Conservation (phyloP, 169 alveolate genomes). For the Eimeria acervulina region DNA sequence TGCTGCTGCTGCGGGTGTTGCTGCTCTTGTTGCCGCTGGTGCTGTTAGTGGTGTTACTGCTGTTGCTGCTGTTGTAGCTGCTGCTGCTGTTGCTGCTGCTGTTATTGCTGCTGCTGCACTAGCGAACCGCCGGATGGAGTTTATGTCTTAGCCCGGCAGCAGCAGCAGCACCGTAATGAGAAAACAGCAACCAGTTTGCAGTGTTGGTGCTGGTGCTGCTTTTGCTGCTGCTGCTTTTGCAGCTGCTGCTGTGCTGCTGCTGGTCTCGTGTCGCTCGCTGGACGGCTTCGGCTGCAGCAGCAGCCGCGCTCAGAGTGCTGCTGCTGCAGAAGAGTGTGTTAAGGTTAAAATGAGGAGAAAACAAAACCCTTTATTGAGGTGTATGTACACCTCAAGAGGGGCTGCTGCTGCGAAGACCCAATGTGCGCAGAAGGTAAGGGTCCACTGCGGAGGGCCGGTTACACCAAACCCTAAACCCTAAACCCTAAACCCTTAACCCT, state of each 20-base stretch:
- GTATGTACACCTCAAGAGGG: not conserved
- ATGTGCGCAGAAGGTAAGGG: not conserved
- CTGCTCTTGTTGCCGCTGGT: too few species aligned
- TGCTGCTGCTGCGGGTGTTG: too few species aligned
- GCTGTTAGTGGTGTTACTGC: not conserved
- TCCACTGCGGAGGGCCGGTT: not conserved
- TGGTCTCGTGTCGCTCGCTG: constrained; percentile 50
- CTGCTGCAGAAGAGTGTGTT: not conserved
- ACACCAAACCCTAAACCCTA: not conserved
- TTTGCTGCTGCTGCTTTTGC: constrained; percentile 25
- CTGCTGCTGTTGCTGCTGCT: not conserved
- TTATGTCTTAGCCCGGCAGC: not conserved
- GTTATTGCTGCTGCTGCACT: not conserved
- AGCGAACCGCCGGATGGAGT: not conserved
- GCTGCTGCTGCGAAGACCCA: not conserved
- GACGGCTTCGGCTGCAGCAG: not conserved
- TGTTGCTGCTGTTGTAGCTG: not conserved
- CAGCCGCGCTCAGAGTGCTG: not conserved
- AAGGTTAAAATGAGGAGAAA: not conserved
- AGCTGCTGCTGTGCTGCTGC: constrained; percentile 41
- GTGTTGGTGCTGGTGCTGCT: not conserved
- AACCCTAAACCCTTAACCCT: not conserved
- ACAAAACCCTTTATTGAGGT: too few species aligned
- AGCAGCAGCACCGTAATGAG: not conserved
- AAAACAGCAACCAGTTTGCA: not conserved